Evolutionary conservation across 2,329 filamentous ascomycete species (phyloP), one percentile per base, ranked within the genome.

Genomic region (Ascochyta lentis): DNA sequence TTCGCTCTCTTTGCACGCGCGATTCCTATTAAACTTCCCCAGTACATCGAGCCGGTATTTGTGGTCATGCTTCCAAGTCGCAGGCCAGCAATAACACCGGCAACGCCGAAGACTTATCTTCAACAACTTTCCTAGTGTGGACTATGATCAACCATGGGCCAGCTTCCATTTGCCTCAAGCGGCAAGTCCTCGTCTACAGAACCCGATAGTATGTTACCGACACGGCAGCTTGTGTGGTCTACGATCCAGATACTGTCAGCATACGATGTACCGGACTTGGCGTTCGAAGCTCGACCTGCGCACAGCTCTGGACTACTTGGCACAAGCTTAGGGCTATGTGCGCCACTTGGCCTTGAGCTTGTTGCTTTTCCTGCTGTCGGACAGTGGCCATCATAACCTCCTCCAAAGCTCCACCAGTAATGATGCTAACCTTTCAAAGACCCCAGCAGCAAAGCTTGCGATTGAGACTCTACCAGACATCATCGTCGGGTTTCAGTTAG

Each of bases 301-400:
- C 29, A 39, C 22, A 29, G 53, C 37, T 43, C 38, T 39, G 53
- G 47, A 47, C 15, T 51, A 34, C 53, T 40, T 44, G 42, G 43
- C 42, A 31, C 9, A 16, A 19, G 34, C 24, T 31, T 49, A 23
- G 23, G 47, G 15, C 38, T 23, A 24, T 15, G 33, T 27, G 9
- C 23, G 24, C 24, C 29, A 15, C 33, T 49, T 49, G 34, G 52
- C 41, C 23, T 46, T 19, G 40, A 42, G 41, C 47, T 41, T 35
- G 12, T 33, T 31, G 37, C 40, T 15, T 29, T 27, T 23, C 12
- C 45, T 47, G 47, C 47, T 46, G 8, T 42, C 19, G 35, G 37
- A 38, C 35, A 16, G 10, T 27, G 24, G 38, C 47, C 24, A 37
- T 23, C 42, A 31, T 22, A 34, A 23, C 8, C 13, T 46, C 16